Evolutionary conservation across 78 protist species (phyloP).

Genomic region (Dictyostelium discoideum): dicty_2.7 NC_007088.5:8369501-8370000

Average conservation of each 20-base stretch:
- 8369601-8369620: background rate
- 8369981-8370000: no score
- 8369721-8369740: background rate
- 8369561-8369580: background rate
- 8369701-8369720: constrained; percentile 4
- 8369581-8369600: background rate
- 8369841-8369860: background rate
- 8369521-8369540: background rate
- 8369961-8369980: no score
- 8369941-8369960: background rate
- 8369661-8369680: background rate
- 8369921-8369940: background rate
- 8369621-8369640: background rate
- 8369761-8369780: background rate
- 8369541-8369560: constrained; percentile 2
- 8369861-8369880: background rate
- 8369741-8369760: background rate
- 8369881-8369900: background rate
- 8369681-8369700: background rate
- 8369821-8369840: constrained; percentile 1
- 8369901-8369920: background rate
- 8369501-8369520: background rate
- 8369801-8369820: constrained; percentile 9
- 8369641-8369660: background rate
- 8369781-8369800: background rate